These are phyloP conservation scores for Antrodiella citrinella DNA, from an alignment of 768 basidiomycete genomes.

Conservation along the genomic window DNA sequence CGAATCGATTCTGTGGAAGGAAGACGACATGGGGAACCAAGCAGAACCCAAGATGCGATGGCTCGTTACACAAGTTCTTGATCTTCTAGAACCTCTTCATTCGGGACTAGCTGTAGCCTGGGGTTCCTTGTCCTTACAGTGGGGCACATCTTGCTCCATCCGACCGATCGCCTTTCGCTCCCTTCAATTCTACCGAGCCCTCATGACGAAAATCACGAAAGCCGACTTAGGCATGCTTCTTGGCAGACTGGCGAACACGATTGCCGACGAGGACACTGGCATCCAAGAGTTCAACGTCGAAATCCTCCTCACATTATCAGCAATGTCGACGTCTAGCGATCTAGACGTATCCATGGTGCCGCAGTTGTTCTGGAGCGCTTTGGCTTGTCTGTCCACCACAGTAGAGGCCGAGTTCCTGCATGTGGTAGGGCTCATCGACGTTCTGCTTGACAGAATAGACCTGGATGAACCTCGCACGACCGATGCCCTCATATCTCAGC, in stretches of 20 bases:
- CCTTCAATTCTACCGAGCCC: slow-evolving; percentile 79
- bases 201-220: slow-evolving; percentile 65
- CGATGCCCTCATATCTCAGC: slow-evolving; percentile 60
- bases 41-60: slow-evolving; percentile 60
- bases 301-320: slow-evolving; percentile 67
- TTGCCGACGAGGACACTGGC: slow-evolving; percentile 67
- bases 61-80: slow-evolving; percentile 59
- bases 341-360: slow-evolving; percentile 60
- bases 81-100: slow-evolving; percentile 59
- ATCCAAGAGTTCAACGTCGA: slow-evolving; percentile 81
- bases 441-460: slow-evolving; percentile 60
- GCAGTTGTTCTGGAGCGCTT: slow-evolving; percentile 81
- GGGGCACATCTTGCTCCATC: slow-evolving; percentile 85
- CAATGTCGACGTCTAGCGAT: slow-evolving; percentile 47
- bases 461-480: slow-evolving; percentile 59
- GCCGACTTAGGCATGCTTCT: slow-evolving; percentile 71
- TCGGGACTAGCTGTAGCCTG: slow-evolving; percentile 66
- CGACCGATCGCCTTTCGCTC: slow-evolving; percentile 82
- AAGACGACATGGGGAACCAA: slow-evolving; percentile 50
- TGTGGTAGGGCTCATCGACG: slow-evolving; percentile 54
- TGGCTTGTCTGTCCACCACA: slow-evolving; percentile 75
- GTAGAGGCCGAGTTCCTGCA: slow-evolving; percentile 74
- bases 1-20: slow-evolving; percentile 58
- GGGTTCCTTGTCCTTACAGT: slow-evolving; percentile 72
- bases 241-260: slow-evolving; percentile 75